Evolutionary conservation across 1,284 basidiomycete species (phyloP).

Genomic region (Jaminaea rosea): DNA sequence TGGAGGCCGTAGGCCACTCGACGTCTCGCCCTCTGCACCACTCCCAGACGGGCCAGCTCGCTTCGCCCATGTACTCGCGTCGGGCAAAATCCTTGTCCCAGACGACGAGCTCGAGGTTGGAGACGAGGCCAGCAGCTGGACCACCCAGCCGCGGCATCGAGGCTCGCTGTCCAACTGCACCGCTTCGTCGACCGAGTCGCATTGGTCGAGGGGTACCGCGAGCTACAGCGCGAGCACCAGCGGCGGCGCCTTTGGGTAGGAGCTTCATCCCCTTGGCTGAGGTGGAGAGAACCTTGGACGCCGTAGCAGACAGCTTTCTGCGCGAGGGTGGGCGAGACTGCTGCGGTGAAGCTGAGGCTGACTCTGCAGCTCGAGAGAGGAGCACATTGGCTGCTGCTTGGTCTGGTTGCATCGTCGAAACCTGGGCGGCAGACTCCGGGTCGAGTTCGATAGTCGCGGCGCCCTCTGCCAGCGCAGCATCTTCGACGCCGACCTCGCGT

Average conservation of each 20-base stretch:
- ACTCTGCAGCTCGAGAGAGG: background rate
- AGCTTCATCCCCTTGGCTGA: background rate
- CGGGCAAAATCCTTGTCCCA: slow-evolving; percentile 74
- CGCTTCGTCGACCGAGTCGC: slow-evolving; percentile 11
- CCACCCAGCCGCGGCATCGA: background rate
- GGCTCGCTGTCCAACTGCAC: no score
- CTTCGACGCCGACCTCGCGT: background rate
- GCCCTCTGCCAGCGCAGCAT: background rate
- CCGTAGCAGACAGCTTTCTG: slow-evolving; percentile 17
- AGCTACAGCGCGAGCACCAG: slow-evolving; percentile 27
- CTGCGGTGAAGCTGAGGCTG: background rate
- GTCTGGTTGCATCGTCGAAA: no score
- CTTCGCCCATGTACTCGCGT: slow-evolving; percentile 90
- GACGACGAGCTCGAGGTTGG: slow-evolving; percentile 65
- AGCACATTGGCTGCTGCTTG: background rate
- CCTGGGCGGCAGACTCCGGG: background rate
- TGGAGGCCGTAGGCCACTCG: slow-evolving; percentile 17
- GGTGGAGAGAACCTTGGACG: slow-evolving; percentile 21
- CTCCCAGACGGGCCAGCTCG: slow-evolving; percentile 63
- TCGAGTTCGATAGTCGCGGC: background rate
- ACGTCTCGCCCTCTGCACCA: slow-evolving; percentile 58
- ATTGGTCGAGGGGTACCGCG: slow-evolving; percentile 29
- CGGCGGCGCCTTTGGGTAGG: slow-evolving; percentile 13
- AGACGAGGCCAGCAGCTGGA: background rate
- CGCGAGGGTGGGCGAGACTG: background rate